Conservation (phyloP, 1,139 yeast genomes). For the Yamadazyma trypodendri region DNA sequence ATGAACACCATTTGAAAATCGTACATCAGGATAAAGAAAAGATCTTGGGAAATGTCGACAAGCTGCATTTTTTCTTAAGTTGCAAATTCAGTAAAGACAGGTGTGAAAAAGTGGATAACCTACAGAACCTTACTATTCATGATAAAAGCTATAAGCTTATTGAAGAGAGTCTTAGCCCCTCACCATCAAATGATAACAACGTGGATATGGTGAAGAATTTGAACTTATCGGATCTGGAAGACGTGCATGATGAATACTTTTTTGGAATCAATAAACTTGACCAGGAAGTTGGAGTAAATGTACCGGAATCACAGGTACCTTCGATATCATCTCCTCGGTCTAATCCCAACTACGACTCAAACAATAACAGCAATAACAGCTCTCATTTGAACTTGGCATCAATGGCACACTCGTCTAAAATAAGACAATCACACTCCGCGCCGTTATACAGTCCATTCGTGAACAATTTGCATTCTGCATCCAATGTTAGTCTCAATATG, state of each 20-base stretch:
- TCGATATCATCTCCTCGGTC: not conserved
- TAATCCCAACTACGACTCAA: conserved; percentile 1
- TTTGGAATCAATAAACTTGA: not conserved
- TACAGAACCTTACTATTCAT: conserved; percentile 3
- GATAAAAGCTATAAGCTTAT: conserved; percentile 1
- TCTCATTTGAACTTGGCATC: not conserved
- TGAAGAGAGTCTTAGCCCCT: conserved; percentile 1
- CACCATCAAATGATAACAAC: not conserved
- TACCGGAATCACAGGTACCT: conserved; percentile 1
- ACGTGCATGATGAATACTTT: conserved; percentile 2
- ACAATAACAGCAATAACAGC: not conserved
- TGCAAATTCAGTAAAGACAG: conserved; percentile 34
- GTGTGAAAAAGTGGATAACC: conserved; percentile 28
- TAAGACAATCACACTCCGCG: too few species aligned
- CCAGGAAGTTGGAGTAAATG: not conserved
- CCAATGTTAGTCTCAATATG: conserved; percentile 3
- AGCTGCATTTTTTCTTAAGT: conserved; percentile 3
- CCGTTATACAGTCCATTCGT: conserved; percentile 7
- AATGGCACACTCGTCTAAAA: not conserved
- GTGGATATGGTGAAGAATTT: not conserved
- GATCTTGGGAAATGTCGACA: conserved; percentile 15
- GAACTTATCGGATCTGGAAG: conserved; percentile 7
- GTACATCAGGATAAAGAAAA: conserved; percentile 24
- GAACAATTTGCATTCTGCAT: conserved; percentile 3
- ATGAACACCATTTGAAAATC: conserved; percentile 30